Evolutionary conservation across 2,329 filamentous ascomycete genomes (phyloP), one percentile per base, ranked within the genome.

Genomic region (Claviceps spartinae): DNA sequence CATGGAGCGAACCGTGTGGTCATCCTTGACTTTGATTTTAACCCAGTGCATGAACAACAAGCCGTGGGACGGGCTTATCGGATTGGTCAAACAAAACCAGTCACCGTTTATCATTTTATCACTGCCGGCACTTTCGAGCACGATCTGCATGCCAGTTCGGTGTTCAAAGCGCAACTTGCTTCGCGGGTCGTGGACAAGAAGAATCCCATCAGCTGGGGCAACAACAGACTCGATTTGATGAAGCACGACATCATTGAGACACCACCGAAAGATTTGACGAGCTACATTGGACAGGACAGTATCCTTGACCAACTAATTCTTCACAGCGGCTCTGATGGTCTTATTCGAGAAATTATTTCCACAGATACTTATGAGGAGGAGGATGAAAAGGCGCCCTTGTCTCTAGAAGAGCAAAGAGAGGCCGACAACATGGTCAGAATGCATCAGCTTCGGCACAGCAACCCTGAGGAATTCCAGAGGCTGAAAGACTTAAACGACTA

Each of bases 61-160:
- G 90, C 90, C 1, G 80, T 95, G 49, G 90, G 88, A 2, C 78
- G 90, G 50, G 85, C 87, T 0, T 95, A 93, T 65, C 86, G 90
- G 1, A 78, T 96, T 37, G 88, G 89, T 0, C 90, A 96, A 65
- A 72, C 69, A 40, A 93, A 90, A 59, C 74, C 78, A 0, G 89
- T 95, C 1, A 90, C 79, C 62, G 88, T 96, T 1, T 96, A 96
- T 67, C 84, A 85, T 18, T 81, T 96, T 55, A 71, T 89, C 26
- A 72, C 81, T 11, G 86, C 82, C 2, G 89, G 88, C 1, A 93
- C 88, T 0, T 89, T 85, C 58, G 89, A 96, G 63, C 79, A 84
- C 42, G 75, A 76, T 9, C 69, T 94, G 47, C 81, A 89, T 58
- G 85, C 87, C 64, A 81, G 79, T 55, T 76, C 83, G 1, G 72